Evolutionary conservation across 2,329 filamentous ascomycete species (phyloP), one percentile per base, ranked within the genome.

Genomic region (Nemania serpens): DNA sequence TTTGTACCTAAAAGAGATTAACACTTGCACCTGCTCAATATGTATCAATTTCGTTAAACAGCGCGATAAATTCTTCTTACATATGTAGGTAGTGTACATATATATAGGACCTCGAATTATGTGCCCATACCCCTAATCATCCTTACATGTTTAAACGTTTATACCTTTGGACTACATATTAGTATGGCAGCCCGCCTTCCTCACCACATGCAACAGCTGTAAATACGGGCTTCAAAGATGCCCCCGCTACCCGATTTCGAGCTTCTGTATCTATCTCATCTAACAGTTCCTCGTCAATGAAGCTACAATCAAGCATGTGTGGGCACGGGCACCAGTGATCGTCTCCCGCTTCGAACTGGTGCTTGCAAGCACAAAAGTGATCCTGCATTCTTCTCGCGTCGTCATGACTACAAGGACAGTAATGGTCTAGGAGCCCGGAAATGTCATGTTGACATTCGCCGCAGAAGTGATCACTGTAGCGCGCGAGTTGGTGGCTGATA

Each of bases 241-340:
- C 3, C n/a, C 22, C 18, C 12, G 33, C n/a, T 17, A 41, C 45
- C 17, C 56, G 56, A 4, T 17, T 48, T 17, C 39, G 45, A 52
- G 62, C 59, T 12, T 4, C 49, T 1, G n/a, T 29, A 20, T 60
- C 25, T 39, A 58, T 52, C 41, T 63, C 56, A 4, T 46, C 15
- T 5, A 57, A 22, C 17, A 59, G 6, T 2, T 45, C 43, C 17
- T 58, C 39, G 4, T 51, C 36, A 10, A 55, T 55, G 22, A 55
- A 60, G 7, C 37, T n/a, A 4, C 13, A 54, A 17, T 37, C 33
- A 5, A 60, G 49, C 6, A 53, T 52, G 15, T 62, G 51, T 3
- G 46, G 33, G 13, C 53, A 62, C 4, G 58, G 63, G 15, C 63
- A 65, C 47, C 46, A 65, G 22, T 65, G 63, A 13, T 65, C 63